Evolutionary conservation across 2,329 filamentous ascomycete species (phyloP).

Genomic region (Cryphonectria nitschkei): DNA sequence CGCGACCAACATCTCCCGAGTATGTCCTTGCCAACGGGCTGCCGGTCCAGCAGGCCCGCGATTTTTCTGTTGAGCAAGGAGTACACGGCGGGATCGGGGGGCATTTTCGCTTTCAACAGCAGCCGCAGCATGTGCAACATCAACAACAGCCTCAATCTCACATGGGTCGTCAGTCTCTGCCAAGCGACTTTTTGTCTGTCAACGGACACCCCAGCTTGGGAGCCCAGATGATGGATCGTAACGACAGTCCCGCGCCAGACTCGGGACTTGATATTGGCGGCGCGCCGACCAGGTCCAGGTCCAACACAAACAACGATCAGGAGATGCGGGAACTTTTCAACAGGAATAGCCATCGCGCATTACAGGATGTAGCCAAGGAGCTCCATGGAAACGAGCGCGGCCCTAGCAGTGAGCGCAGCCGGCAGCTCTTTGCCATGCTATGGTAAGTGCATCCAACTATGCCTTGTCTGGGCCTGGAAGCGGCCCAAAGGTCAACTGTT

Average conservation of each 20-base stretch:
- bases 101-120: conserved; percentile 43
- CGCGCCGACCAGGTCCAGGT: conserved; percentile 62
- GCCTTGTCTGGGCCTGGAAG: not conserved
- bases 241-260: conserved; percentile 62
- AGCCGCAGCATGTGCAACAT: conserved; percentile 33
- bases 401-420: conserved; percentile 79
- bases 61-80: conserved; percentile 53
- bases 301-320: conserved; percentile 78
- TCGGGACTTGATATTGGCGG: conserved; percentile 49
- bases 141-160: conserved; percentile 38
- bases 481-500: not conserved
- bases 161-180: conserved; percentile 54
- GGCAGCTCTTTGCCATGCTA: conserved; percentile 86
- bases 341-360: conserved; percentile 67
- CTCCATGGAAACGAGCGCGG: conserved; percentile 79
- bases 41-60: conserved; percentile 50
- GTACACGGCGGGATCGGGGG: conserved; percentile 50
- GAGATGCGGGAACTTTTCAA: conserved; percentile 77
- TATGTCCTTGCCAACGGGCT: conserved; percentile 58
- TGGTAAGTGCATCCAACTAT: conserved; percentile 62
- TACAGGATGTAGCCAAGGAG: conserved; percentile 75
- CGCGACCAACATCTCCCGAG: conserved; percentile 57
- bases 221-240: conserved; percentile 63
- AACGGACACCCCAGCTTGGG: conserved; percentile 25
- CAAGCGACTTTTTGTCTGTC: conserved; percentile 52